phyloP scores from a whole-genome alignment of 208 protist species.

The Trypanosoma lewisi region DNA sequence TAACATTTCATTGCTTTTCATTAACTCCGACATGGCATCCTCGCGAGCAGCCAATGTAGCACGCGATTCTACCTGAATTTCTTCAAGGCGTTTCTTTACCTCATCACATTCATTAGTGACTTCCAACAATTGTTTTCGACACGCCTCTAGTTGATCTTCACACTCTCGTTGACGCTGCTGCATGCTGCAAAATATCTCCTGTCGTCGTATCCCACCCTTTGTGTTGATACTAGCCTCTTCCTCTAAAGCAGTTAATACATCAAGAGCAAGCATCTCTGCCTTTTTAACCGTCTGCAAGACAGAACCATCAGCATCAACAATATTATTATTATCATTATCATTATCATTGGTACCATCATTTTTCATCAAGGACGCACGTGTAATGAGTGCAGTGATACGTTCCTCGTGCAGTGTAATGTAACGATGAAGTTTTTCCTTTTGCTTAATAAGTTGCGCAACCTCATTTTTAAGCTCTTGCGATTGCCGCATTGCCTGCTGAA shows the following conservation, averaged over 20 bases:
- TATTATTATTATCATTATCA: not conserved
- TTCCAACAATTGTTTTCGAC: slow-evolving; percentile 12
- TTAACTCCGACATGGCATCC: slow-evolving; percentile 16
- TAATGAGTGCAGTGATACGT: slow-evolving; percentile 49
- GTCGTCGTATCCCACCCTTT: slow-evolving; percentile 4
- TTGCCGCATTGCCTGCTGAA: slow-evolving; percentile 49
- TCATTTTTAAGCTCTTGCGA: slow-evolving; percentile 73
- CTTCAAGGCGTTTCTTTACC: slow-evolving; percentile 5
- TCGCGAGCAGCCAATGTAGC: slow-evolving; percentile 27
- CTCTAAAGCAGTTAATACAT: slow-evolving; percentile 11
- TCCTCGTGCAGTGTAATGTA: slow-evolving; percentile 64
- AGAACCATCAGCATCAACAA: not conserved
- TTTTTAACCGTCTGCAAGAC: not conserved
- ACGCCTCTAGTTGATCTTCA: slow-evolving; percentile 14
- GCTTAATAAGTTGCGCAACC: slow-evolving; percentile 59
- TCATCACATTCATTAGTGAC: slow-evolving; percentile 19
- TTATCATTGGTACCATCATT: not conserved
- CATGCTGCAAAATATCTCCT: slow-evolving; percentile 11
- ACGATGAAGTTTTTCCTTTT: slow-evolving; percentile 74
- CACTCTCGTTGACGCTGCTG: slow-evolving; percentile 2
- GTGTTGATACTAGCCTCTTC: not conserved
- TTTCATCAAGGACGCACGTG: slow-evolving; percentile 37
- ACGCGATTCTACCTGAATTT: slow-evolving; percentile 15
- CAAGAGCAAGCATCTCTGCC: slow-evolving; percentile 8
- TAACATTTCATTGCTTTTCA: slow-evolving; percentile 45